Evolutionary conservation across 2,329 filamentous ascomycete species (phyloP), one percentile per base, ranked within the genome.

Genomic region (Colletotrichum plurivorum): DNA sequence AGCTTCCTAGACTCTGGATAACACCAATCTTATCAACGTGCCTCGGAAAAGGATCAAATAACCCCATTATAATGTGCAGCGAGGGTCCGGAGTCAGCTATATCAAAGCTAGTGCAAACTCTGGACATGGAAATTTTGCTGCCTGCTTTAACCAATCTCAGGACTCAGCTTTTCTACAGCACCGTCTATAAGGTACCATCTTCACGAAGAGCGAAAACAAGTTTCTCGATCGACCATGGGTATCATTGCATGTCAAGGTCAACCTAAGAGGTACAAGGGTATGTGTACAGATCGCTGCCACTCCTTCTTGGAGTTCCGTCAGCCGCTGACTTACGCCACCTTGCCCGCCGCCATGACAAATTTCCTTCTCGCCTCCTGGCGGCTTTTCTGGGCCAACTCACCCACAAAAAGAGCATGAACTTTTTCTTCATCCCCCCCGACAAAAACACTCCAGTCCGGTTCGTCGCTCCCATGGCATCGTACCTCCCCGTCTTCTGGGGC

Each of bases 221-320:
- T 36, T 36, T 36, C 31, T 43, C 52, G 65, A 55, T 60, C 48
- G 59, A 70, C 64, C 67, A 72, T 62, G 70, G 69, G 70, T 72
- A 72, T 72, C 70, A 71, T 72, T 72, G 63, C 70, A 65, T 72
- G 54, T 69, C 68, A 72, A 71, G 64, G 70, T 22, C 70, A 62
- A 69, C 39, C 56, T 66, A 46, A 60, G 59, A 53, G 58, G 57
- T 41, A 45, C 31, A 45, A 43, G 22, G 63, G 49, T 61, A 59
- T 45, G 27, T 18, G 36, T 60, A 67, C 51, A 60, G 55, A 22
- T 66, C 62, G 49, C 20, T 61, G 54, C 45, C 46, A 45, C 51
- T 56, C 51, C 51, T 56, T 51, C 67, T 41, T 52, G 51, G 36
- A 56, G 51, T 67, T 56, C 55, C 60, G 18, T 53, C 51, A 61